Conservation (phyloP, 176 grass and related monocot genomes). For the Ananas comosus region DNA sequence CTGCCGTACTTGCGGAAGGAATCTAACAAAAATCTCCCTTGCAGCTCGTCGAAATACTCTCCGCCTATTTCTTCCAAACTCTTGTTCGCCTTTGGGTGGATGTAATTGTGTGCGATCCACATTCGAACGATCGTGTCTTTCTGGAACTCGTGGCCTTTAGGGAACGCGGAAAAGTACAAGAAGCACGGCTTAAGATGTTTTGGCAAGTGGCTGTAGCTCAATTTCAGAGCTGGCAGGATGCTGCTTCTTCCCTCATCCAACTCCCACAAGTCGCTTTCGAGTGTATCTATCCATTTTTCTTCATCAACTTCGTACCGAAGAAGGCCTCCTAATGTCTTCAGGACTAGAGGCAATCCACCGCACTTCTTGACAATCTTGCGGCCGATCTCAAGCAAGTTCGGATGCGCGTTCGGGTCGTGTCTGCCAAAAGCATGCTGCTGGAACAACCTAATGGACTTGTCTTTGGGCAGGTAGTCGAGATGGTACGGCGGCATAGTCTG, state of each 20-base stretch:
- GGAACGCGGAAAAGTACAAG: background rate
- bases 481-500: background rate
- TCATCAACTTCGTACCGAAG: background rate
- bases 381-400: background rate
- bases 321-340: slow-evolving; percentile 2
- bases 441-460: background rate
- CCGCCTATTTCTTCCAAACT: background rate
- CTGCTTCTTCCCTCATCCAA: background rate
- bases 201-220: slow-evolving; percentile 1
- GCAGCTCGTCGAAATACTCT: background rate
- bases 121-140: background rate
- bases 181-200: slow-evolving; percentile 2
- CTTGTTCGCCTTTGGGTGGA: background rate
- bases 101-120: background rate
- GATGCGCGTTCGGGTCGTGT: background rate
- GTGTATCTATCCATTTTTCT: background rate
- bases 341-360: background rate
- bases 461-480: background rate
- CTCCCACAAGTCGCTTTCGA: background rate
- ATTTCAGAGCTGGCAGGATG: background rate
- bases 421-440: background rate
- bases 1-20: background rate
- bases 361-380: slow-evolving; percentile 1
- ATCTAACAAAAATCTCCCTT: background rate
- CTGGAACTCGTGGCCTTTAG: background rate